Evolutionary conservation across 139 green algal genomes (phyloP).

Genomic region (Coelastrella sp.): DNA sequence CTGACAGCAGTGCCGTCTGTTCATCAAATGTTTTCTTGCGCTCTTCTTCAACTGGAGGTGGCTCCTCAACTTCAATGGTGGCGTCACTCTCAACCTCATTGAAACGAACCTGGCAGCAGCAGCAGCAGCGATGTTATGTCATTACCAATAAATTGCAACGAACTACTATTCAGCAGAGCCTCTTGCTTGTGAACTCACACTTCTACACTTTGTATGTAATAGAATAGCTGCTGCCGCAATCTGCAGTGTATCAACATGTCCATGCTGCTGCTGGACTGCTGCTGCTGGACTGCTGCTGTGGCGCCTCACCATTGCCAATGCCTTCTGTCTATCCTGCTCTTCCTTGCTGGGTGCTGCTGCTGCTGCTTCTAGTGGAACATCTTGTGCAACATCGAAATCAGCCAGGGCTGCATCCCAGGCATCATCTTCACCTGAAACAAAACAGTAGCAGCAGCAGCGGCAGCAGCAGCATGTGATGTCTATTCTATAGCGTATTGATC

Average conservation of each 20-base stretch:
- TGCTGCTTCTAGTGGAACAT: background rate
- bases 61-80: background rate
- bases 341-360: conserved; percentile 17
- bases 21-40: conserved; percentile 33
- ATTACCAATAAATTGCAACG: too few relatives aligned
- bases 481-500: background rate
- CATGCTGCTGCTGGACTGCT: background rate
- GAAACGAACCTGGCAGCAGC: conserved; percentile 40
- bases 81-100: background rate
- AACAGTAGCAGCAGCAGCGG: background rate
- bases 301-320: background rate
- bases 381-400: conserved; percentile 33
- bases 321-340: conserved; percentile 5
- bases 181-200: too few relatives aligned
- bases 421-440: background rate
- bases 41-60: background rate
- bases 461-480: background rate
- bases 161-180: too few relatives aligned
- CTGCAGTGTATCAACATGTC: too few relatives aligned
- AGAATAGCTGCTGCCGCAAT: background rate
- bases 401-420: conserved; percentile 18
- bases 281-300: background rate
- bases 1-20: conserved; percentile 6
- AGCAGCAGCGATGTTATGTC: too few relatives aligned
- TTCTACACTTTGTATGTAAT: background rate